These are phyloP conservation scores for Paraphaeosphaeria sporulosa DNA, from an alignment of 2,329 filamentous ascomycete species.

Conservation along the genomic window DNA sequence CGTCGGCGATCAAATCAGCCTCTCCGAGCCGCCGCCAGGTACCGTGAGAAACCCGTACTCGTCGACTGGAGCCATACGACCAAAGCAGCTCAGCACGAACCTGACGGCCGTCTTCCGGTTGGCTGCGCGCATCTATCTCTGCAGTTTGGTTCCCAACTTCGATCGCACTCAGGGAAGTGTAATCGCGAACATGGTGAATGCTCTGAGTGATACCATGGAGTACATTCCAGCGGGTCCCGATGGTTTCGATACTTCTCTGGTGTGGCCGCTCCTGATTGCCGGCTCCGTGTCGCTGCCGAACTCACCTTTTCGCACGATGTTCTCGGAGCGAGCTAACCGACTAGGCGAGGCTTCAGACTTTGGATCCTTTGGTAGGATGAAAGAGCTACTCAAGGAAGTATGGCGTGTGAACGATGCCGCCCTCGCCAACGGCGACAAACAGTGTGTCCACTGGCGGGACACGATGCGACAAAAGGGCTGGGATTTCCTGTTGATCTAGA, in stretches of 20 bases:
- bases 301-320: conserved; percentile 79
- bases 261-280: conserved; percentile 91
- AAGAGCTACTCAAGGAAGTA: conserved; percentile 78
- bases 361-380: conserved; percentile 86
- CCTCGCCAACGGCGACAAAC: conserved; percentile 57
- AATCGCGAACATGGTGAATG: conserved; percentile 78
- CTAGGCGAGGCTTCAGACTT: conserved; percentile 80
- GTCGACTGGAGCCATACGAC: conserved; percentile 75
- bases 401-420: conserved; percentile 79
- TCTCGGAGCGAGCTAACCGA: conserved; percentile 75
- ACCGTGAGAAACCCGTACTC: conserved; percentile 61
- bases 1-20: conserved; percentile 85
- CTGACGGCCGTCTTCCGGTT: conserved; percentile 91
- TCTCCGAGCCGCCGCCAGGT: conserved; percentile 70
- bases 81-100: conserved; percentile 84
- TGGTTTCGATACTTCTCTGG: conserved; percentile 88
- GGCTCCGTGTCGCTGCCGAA: conserved; percentile 77
- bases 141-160: conserved; percentile 90
- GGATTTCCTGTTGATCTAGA: conserved; percentile 88
- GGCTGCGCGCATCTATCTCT: conserved; percentile 95
- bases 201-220: conserved; percentile 77
- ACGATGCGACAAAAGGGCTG: conserved; percentile 90
- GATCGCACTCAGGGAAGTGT: conserved; percentile 72
- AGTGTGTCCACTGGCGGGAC: conserved; percentile 91
- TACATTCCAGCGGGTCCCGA: conserved; percentile 81